phyloP scores from a whole-genome alignment of 441 rosid genomes.

The Lepidium campestre region DNA sequence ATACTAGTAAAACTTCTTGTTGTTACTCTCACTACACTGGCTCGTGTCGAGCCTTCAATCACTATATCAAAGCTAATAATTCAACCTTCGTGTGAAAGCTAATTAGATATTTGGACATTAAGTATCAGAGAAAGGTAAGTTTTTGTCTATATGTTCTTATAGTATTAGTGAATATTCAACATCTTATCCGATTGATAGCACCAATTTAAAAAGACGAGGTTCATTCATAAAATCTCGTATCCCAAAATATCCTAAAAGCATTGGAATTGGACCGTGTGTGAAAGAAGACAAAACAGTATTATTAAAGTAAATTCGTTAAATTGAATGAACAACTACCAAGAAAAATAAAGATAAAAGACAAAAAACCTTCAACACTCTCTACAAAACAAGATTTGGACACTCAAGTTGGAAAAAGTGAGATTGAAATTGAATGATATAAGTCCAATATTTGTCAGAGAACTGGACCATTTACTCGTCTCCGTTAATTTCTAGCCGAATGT shows the following conservation, averaged over 20 bases:
- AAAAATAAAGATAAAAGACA: neutral
- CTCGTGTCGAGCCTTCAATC: neutral
- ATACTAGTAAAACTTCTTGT: too few species aligned
- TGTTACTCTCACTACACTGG: neutral
- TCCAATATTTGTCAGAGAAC: constrained; percentile 11
- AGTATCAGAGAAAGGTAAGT: neutral
- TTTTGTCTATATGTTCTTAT: neutral
- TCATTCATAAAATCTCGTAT: constrained; percentile 14
- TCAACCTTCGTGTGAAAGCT: neutral
- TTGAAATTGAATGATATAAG: neutral
- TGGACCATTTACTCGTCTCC: neutral
- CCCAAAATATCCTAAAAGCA: neutral
- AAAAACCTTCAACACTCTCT: neutral
- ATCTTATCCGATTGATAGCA: constrained; percentile 7
- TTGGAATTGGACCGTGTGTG: neutral
- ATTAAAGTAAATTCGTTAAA: neutral
- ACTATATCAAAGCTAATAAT: neutral
- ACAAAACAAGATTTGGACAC: constrained; percentile 13
- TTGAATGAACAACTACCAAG: constrained; percentile 3
- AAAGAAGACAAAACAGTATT: neutral
- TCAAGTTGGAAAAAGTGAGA: neutral
- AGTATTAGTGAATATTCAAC: constrained; percentile 7
- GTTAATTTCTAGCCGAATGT: too few species aligned
- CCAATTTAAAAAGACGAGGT: constrained; percentile 11
- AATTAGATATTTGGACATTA: neutral